Conservation (phyloP, 2,329 filamentous ascomycete species). For the Paracoccidioides brasiliensis region DNA sequence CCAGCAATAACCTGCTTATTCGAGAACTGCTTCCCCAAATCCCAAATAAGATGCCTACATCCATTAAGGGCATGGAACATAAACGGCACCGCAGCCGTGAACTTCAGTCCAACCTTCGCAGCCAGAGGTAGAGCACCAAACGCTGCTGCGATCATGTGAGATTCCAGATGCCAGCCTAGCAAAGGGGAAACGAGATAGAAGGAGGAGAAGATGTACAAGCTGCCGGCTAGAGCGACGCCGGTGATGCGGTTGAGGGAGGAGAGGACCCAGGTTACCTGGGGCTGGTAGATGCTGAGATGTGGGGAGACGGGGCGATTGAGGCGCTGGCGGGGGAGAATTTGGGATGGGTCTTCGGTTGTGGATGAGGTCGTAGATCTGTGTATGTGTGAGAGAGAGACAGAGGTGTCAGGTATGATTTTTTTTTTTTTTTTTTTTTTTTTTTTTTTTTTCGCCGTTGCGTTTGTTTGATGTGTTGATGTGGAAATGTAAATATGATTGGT, state of each 20-base stretch:
- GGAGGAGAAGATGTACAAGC: constrained; percentile 65
- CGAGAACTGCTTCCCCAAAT: constrained; percentile 47
- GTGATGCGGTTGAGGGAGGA: constrained; percentile 72
- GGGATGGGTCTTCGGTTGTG: constrained; percentile 22
- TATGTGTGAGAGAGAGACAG: constrained; percentile 3
- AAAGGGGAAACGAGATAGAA: constrained; percentile 71
- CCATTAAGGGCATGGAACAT: constrained; percentile 57
- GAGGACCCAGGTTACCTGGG: constrained; percentile 72
- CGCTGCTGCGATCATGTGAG: constrained; percentile 47
- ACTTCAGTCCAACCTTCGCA: constrained; percentile 48
- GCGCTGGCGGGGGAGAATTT: constrained; percentile 69
- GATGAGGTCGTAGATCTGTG: constrained; percentile 12
- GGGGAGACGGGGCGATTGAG: constrained; percentile 68
- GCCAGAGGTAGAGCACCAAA: constrained; percentile 49
- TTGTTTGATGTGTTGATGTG: neutral
- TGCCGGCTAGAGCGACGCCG: constrained; percentile 57
- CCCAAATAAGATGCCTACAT: constrained; percentile 60
- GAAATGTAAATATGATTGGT: neutral
- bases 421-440: neutral
- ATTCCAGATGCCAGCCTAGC: constrained; percentile 58
- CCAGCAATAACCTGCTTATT: constrained; percentile 53
- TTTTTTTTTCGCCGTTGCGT: constrained; percentile 4
- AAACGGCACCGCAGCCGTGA: constrained; percentile 49
- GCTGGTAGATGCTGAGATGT: constrained; percentile 74
- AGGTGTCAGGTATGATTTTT: neutral